phyloP scores from a whole-genome alignment of 1,139 yeast species.

The Diutina scorzettiae region DNA sequence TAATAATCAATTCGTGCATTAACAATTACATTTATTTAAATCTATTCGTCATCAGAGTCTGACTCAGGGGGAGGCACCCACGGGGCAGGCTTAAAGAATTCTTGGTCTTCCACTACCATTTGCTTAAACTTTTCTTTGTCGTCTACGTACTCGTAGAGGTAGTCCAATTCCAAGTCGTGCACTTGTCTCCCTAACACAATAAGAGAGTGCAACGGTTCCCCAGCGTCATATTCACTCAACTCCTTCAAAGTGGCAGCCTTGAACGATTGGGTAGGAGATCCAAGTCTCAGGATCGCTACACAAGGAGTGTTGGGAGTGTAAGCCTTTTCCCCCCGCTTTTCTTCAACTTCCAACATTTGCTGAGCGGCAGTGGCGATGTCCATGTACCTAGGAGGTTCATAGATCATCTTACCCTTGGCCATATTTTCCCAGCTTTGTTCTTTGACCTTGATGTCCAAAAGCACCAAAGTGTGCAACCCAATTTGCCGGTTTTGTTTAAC shows the following conservation, averaged over 20 bases:
- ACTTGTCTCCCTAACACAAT: slow-evolving; percentile 87
- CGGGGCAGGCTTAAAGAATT: slow-evolving; percentile 55
- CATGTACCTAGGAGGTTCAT: slow-evolving; percentile 97
- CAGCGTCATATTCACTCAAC: slow-evolving; percentile 72
- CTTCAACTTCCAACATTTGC: slow-evolving; percentile 82
- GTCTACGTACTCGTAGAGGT: slow-evolving; percentile 63
- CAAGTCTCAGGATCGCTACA: slow-evolving; percentile 84
- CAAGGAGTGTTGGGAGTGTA: slow-evolving; percentile 85
- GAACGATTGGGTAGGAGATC: slow-evolving; percentile 72
- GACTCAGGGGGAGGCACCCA: slow-evolving; percentile 22
- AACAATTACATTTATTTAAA: too few species aligned
- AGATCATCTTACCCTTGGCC: slow-evolving; percentile 85
- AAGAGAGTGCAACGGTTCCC: slow-evolving; percentile 89
- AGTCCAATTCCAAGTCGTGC: slow-evolving; percentile 87
- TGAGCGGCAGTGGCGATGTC: slow-evolving; percentile 78
- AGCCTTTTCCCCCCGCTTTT: slow-evolving; percentile 56
- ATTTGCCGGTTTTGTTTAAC: slow-evolving; percentile 78
- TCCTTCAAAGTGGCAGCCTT: slow-evolving; percentile 76
- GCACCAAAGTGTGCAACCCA: slow-evolving; percentile 81
- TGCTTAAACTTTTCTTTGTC: slow-evolving; percentile 48
- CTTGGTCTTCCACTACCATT: slow-evolving; percentile 59
- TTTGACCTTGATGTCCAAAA: slow-evolving; percentile 89
- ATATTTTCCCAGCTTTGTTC: slow-evolving; percentile 91
- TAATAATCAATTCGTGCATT: too few species aligned
- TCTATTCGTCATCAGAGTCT: slow-evolving; percentile 1